phyloP scores from a whole-genome alignment of 2,329 filamentous ascomycete species.

The Coniella lustricola region DNA sequence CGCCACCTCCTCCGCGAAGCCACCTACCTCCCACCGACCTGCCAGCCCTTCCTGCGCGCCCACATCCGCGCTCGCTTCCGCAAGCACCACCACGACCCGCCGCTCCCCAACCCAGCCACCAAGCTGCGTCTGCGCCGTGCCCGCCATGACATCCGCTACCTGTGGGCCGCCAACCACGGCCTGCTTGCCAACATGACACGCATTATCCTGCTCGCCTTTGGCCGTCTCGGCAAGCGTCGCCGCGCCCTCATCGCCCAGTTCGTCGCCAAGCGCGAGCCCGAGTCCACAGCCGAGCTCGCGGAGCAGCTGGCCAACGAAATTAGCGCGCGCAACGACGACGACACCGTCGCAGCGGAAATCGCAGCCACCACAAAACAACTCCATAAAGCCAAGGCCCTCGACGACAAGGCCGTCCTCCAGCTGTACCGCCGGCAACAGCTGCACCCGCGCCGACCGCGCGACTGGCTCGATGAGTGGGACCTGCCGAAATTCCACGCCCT shows the following conservation, averaged over 20 bases:
- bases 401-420: constrained; percentile 1
- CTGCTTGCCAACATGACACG: constrained; percentile 38
- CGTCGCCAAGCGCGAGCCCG: constrained; percentile 29
- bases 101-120: constrained; percentile 9
- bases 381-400: too few relatives aligned
- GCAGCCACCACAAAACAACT: too few relatives aligned
- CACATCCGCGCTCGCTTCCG: constrained; percentile 42
- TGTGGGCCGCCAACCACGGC: constrained; percentile 49
- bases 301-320: background rate
- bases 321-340: background rate
- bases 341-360: background rate
- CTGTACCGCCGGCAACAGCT: too few relatives aligned
- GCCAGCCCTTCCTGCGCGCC: constrained; percentile 35
- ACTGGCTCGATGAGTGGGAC: constrained; percentile 47
- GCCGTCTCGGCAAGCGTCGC: constrained; percentile 44
- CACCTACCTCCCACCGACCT: constrained; percentile 50
- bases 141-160: constrained; percentile 34
- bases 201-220: constrained; percentile 45
- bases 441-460: constrained; percentile 11
- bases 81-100: constrained; percentile 25
- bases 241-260: constrained; percentile 39
- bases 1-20: constrained; percentile 54
- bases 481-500: constrained; percentile 35
- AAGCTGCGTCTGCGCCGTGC: constrained; percentile 33
- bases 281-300: constrained; percentile 35